phyloP scores from a whole-genome alignment of 257 asterid genomes.

The Gentiana macrophylla region DNA sequence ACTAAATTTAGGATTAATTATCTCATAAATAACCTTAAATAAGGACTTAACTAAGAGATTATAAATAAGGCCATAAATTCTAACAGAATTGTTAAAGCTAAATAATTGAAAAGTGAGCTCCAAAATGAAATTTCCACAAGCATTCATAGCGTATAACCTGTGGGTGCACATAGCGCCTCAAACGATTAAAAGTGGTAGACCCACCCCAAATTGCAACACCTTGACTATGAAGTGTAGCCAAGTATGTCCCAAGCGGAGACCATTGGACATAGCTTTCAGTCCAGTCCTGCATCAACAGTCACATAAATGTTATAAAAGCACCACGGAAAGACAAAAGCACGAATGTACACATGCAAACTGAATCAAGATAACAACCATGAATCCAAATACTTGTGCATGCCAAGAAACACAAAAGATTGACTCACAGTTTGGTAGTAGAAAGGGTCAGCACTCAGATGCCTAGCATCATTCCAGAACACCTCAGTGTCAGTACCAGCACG shows the following conservation, averaged over 20 bases:
- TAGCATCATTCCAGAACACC: constrained; percentile 95
- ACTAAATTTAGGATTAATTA: no score
- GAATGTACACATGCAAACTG: no score
- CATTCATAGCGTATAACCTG: constrained; percentile 33
- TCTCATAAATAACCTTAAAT: no score
- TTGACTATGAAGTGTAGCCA: constrained; percentile 93
- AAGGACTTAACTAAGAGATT: no score
- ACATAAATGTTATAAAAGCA: no score
- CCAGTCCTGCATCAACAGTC: constrained; percentile 55
- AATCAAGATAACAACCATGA: no score
- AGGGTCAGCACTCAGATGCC: constrained; percentile 74
- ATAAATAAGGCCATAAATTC: no score
- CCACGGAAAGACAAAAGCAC: no score
- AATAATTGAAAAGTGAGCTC: background rate
- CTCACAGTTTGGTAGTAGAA: constrained; percentile 74
- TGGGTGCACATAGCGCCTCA: constrained; percentile 82
- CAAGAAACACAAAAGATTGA: background rate
- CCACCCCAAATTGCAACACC: constrained; percentile 99
- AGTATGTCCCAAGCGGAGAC: constrained; percentile 91
- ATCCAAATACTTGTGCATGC: no score
- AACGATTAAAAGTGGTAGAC: constrained; percentile 64
- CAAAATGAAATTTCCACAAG: background rate
- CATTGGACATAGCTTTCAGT: constrained; percentile 96
- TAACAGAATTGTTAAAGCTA: constrained; percentile 7
- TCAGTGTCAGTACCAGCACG: constrained; percentile 84